Evolutionary conservation across 441 rosid species (phyloP), one percentile per base, ranked within the genome.

Genomic region (Hypseocharis bilobata): DNA sequence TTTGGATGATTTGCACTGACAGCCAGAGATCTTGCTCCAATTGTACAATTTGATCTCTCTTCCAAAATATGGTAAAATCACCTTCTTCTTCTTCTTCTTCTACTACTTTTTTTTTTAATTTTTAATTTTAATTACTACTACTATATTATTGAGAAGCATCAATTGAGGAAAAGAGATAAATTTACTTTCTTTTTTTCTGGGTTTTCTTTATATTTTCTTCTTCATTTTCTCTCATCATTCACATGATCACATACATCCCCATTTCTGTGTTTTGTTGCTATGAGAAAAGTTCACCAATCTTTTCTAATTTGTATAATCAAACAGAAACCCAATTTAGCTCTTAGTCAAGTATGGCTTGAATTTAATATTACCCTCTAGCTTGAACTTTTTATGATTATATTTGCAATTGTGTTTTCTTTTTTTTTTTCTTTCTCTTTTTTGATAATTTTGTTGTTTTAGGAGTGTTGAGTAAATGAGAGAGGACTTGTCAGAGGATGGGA

Each of bases 31-130:
- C 67, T 67, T 78, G 75, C 74, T 74, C 68, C 72, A 78, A 76
- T 70, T 82, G 80, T 82, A 80, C 76, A 81, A 78, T 84, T 74
- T 77, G 74, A 73, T 80, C 72, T 71, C 71, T 72, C 70, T 74
- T 70, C 58, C 71, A 57, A 73, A 44, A 68, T 67, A 75, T 75
- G 75, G 70, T 77, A 40, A 77, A 76, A 71, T 47, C 55, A 17
- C 36, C 36, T 52, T 62, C 57, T 38, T 59, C 45, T 45, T 19
- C 47, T 62, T 62, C n/a, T n/a, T n/a, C n/a, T n/a, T n/a, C n/a
- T n/a, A n/a, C n/a, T n/a, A n/a, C n/a, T n/a, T n/a, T n/a, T n/a
- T n/a, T n/a, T n/a, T n/a, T n/a, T n/a, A n/a, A n/a, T n/a, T n/a
- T n/a, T n/a, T n/a, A n/a, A n/a, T n/a, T n/a, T n/a, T n/a, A n/a